Conservation (phyloP, 2,329 filamentous ascomycete species). For the Stachybotrys chartarum region DNA sequence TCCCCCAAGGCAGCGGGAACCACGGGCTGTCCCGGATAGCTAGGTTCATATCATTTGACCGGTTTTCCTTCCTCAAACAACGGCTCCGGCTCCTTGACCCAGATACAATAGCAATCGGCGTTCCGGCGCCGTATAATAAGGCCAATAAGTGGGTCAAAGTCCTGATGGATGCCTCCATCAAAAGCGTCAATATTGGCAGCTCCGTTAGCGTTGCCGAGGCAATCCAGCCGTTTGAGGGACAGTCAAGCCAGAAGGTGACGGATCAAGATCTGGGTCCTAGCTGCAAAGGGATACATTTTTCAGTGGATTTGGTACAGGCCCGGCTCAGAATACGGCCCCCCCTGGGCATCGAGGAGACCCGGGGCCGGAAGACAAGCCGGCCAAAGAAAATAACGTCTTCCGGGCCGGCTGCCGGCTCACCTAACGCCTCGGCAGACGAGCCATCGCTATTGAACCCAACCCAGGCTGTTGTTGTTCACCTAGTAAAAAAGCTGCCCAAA, state of each 20-base stretch:
- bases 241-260: not conserved
- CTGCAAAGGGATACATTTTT: not conserved
- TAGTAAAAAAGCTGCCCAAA: constrained; percentile 1
- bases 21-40: not conserved
- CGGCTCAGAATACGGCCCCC: not conserved
- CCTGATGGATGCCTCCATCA: not conserved
- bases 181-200: constrained; percentile 1
- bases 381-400: not conserved
- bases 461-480: not conserved
- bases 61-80: not conserved
- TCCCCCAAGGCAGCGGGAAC: not conserved
- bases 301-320: not conserved
- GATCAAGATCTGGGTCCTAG: constrained; percentile 1
- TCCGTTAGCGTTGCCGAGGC: not conserved
- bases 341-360: not conserved
- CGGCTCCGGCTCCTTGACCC: not conserved
- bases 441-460: not conserved
- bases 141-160: not conserved
- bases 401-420: not conserved
- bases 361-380: not conserved
- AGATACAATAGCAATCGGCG: not conserved
- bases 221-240: not conserved
- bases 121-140: not conserved
- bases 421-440: not conserved
- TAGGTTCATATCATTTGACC: constrained; percentile 1